Conservation (phyloP, 2,329 filamentous ascomycete genomes). For the Penicillium thymicola region DNA sequence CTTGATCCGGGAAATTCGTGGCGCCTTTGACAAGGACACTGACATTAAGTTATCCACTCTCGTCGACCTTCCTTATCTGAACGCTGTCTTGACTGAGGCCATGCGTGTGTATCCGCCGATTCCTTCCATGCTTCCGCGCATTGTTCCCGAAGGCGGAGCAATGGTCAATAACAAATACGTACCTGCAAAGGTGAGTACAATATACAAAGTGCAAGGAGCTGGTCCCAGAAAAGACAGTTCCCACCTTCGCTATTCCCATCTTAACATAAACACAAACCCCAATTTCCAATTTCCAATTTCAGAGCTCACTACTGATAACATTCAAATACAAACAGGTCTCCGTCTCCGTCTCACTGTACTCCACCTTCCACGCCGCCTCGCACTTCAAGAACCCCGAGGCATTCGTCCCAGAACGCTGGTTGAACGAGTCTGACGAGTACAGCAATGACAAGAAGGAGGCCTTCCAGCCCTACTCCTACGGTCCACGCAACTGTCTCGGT, state of each 20-base stretch:
- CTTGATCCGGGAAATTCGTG: constrained; percentile 27
- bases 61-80: constrained; percentile 23
- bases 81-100: constrained; percentile 26
- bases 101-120: constrained; percentile 30
- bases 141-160: constrained; percentile 29
- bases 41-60: constrained; percentile 20
- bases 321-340: constrained; percentile 8
- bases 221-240: not conserved
- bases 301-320: not conserved
- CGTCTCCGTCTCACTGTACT: constrained; percentile 15
- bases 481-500: constrained; percentile 32
- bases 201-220: not conserved
- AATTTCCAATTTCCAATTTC: not conserved
- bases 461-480: constrained; percentile 31
- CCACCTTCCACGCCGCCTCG: constrained; percentile 6
- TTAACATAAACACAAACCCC: not conserved
- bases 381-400: constrained; percentile 21
- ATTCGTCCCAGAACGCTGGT: constrained; percentile 35
- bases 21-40: constrained; percentile 16
- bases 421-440: constrained; percentile 20
- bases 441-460: constrained; percentile 30
- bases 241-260: not conserved
- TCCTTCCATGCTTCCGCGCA: constrained; percentile 30
- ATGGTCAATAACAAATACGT: constrained; percentile 26
- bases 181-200: constrained; percentile 22